Base-by-base conservation (phyloP, 1,284 basidiomycete species). In the Cryptococcus hybrid region DNA sequence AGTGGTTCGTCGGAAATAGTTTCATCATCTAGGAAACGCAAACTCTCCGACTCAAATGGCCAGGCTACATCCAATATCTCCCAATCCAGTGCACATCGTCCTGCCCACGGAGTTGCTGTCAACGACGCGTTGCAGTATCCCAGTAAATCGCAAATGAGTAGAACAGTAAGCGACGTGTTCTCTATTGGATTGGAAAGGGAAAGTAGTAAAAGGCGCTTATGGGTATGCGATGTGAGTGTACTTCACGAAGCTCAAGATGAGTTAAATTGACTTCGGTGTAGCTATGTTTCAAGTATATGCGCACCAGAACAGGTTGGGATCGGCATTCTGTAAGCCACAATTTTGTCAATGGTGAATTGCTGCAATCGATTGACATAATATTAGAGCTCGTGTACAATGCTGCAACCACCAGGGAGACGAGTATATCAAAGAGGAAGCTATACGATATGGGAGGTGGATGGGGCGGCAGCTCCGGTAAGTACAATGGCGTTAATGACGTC, bases 221-320 rank as follows among this genome's bases (percentile, higher is more conserved):
- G 75, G 74, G 76, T 71, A 3, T 79, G 78, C 44, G 77, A 79
- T 64, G 70, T 76, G 59, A 63, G 74, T 67, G 3, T 30, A 30
- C 15, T 39, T 42, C 15, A 18, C 42, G 36, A 8, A 40, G 5
- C 12, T 11, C 7, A 18, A 18, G 3, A 13, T 15, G 6, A 7
- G 30, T 30, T 9, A 7, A 36, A 30, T 15, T 39, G 34, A 4
- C 34, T 30, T 2, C 3, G 34, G 15, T 11, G 1, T 54, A 78
- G 76, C 84, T 88, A 56, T 99, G 95, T 80, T 96, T 98, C 86
- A 97, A 96, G 79, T 99, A 98, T 76, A 92, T 94, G 88, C 80
- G 85, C 2, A 87, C 91, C 44, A 83, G 85, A 15, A 77, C 80
- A 2, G 80, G 82, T 18, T 92, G 88, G 84, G 87, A 90, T 60